Evolutionary conservation across 108 stramenopile genomes (phyloP), one percentile per base, ranked within the genome.

Genomic region (Cyclotella sp.): DNA sequence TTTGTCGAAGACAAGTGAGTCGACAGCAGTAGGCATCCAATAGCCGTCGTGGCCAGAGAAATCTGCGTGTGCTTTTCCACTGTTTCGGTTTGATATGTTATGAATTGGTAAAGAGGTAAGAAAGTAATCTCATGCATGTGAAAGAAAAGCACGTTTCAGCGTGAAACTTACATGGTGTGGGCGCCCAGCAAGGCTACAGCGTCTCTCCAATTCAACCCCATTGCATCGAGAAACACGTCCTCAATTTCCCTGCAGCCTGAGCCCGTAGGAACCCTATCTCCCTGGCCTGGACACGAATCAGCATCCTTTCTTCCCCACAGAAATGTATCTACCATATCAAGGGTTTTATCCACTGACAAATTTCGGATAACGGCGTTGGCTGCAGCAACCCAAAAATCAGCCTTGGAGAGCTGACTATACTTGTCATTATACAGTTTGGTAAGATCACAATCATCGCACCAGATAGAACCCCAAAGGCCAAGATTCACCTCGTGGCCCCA

Each of bases 301-400:
- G 40, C 42, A 44, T 79, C 78, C 16, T 15, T 18, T 40, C 78
- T 28, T 15, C 78, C 78, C 63, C 63, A 79, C 15, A 39, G 29
- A 40, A 74, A 79, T 8, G 78, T 73, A 2, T 65, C 52, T 15
- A 44, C 54, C 53, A 73, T 28, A 18, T 79, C 65, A 3, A 73
- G 55, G 0, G 29, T 27, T n/a, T 68, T 63, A 41, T 65, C 26
- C 1, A 73, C 61, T 13, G 78, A 73, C 45, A 72, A n/a, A n/a
- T n/a, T n/a, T n/a, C n/a, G n/a, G n/a, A n/a, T n/a, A n/a, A n/a
- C n/a, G n/a, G n/a, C n/a, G n/a, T n/a, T n/a, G n/a, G n/a, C n/a
- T n/a, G n/a, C n/a, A n/a, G n/a, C n/a, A n/a, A n/a, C n/a, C n/a
- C 78, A 79, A 66, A 79, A 73, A 51, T 79, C 78, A 22, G 70